phyloP scores from a whole-genome alignment of 2,329 filamentous ascomycete genomes.

The Tolypocladium tropicale region DNA sequence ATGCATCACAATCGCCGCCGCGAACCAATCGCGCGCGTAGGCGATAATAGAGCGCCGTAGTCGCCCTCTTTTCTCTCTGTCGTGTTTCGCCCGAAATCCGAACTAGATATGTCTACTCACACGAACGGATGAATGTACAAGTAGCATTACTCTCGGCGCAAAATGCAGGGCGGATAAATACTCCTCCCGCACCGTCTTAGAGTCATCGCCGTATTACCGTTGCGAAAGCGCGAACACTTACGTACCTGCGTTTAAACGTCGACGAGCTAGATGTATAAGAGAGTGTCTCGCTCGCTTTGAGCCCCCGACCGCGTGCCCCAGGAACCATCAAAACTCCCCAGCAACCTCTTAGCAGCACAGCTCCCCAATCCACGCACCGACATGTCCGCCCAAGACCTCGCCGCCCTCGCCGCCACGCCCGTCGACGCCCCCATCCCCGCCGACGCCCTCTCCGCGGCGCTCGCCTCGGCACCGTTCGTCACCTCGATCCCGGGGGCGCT shows the following conservation, averaged over 20 bases:
- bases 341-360: not conserved
- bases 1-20: not conserved
- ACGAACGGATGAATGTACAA: not conserved
- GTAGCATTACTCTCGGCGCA: not conserved
- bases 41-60: not conserved
- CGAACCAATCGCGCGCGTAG: not conserved
- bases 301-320: not conserved
- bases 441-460: not conserved
- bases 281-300: not conserved
- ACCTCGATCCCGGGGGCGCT: not conserved
- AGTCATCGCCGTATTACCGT: not conserved
- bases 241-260: not conserved
- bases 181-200: not conserved
- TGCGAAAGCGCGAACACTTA: too few relatives aligned
- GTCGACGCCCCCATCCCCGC: not conserved
- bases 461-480: not conserved
- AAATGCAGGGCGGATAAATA: not conserved
- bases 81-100: not conserved
- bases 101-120: not conserved
- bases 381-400: not conserved
- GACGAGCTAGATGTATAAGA: not conserved
- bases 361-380: not conserved
- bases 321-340: not conserved
- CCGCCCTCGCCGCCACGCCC: not conserved
- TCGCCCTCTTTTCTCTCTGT: too few relatives aligned